Percentiles rank a stretch among this genome's conserved stretches.
These are phyloP conservation scores for Phlebiopsis gigantea DNA, from an alignment of 768 basidiomycete genomes.

Conservation along the genomic window DNA sequence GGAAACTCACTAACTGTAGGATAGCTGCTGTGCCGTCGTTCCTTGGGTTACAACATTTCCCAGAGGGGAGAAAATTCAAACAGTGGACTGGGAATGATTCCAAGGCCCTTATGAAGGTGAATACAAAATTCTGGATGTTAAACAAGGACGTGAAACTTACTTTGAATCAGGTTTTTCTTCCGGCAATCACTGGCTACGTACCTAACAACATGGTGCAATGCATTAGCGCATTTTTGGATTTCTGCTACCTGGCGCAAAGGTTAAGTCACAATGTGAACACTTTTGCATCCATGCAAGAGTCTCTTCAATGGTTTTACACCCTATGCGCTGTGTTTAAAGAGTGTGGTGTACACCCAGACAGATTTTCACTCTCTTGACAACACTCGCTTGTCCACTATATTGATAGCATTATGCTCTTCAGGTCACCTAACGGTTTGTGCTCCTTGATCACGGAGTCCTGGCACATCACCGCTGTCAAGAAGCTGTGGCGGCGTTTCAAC, in stretches of 20 bases:
- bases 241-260: slow-evolving; percentile 22
- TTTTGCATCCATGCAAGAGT: slow-evolving; percentile 11
- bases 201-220: slow-evolving; percentile 17
- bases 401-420: slow-evolving; percentile 14
- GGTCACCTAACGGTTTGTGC: slow-evolving; percentile 22
- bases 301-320: slow-evolving; percentile 26
- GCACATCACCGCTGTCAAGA: slow-evolving; percentile 25
- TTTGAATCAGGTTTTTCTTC: slow-evolving; percentile 23
- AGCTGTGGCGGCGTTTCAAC: slow-evolving; percentile 21
- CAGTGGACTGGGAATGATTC: slow-evolving; percentile 22
- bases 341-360: slow-evolving; percentile 6
- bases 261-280: slow-evolving; percentile 8
- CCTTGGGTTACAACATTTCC: slow-evolving; percentile 14
- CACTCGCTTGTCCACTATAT: slow-evolving; percentile 17
- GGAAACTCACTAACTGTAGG: no score
- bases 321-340: slow-evolving; percentile 22
- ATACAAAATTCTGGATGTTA: no score
- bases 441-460: slow-evolving; percentile 24
- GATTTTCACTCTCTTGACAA: slow-evolving; percentile 16
- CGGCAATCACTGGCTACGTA: slow-evolving; percentile 21
- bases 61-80: slow-evolving; percentile 17
- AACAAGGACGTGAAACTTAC: no score
- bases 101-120: slow-evolving; percentile 21
- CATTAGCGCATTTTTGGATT: slow-evolving; percentile 21
- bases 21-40: slow-evolving; percentile 18